Conservation (phyloP, 177 flowering plant genomes). For the Tripterygium wilfordii region DNA sequence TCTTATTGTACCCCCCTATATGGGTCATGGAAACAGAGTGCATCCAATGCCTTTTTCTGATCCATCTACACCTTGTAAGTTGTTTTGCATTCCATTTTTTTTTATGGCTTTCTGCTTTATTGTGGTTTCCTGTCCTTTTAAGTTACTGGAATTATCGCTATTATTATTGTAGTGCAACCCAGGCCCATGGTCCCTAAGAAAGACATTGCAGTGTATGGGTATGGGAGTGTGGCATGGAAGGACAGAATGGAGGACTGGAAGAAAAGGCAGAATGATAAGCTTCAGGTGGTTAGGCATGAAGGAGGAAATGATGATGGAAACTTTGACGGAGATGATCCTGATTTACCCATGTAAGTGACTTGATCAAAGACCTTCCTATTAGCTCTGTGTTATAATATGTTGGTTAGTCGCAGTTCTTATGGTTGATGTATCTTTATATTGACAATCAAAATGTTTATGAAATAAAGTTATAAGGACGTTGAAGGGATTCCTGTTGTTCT, state of each 20-base stretch:
- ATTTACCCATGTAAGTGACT: conserved; percentile 5
- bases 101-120: not conserved
- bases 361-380: not conserved
- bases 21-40: conserved; percentile 18
- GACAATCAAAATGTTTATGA: no score
- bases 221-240: conserved; percentile 89
- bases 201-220: conserved; percentile 70
- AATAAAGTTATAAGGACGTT: no score
- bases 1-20: conserved; percentile 30
- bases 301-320: conserved; percentile 3
- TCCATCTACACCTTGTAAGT: conserved; percentile 23
- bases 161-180: conserved; percentile 43
- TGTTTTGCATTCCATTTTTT: not conserved
- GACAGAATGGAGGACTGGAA: conserved; percentile 78
- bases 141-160: not conserved
- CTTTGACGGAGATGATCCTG: conserved; percentile 6
- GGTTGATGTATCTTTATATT: no score
- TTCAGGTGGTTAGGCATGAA: conserved; percentile 8
- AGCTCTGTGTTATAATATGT: not conserved
- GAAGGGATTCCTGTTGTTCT: conserved; percentile 64
- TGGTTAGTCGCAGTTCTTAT: no score
- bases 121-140: not conserved
- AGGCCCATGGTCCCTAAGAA: conserved; percentile 79
- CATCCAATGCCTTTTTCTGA: conserved; percentile 19
- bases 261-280: conserved; percentile 38